Evolutionary conservation across 2,329 filamentous ascomycete genomes (phyloP), one percentile per base, ranked within the genome.

Genomic region (Calonectria pseudoreteaudii): DNA sequence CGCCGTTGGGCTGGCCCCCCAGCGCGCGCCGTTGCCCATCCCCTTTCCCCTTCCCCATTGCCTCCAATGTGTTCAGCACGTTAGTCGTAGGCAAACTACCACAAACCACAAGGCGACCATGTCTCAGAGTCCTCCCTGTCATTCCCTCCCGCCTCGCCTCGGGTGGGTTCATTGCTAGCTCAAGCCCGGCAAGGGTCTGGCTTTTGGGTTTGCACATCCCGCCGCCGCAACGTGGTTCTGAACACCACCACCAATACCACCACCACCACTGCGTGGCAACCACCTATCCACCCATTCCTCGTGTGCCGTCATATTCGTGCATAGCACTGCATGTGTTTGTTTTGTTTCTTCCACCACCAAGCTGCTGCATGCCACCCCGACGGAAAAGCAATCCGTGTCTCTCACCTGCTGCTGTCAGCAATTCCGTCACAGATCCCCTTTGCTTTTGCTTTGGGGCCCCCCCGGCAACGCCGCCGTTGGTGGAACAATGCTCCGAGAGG

Each of bases 151-250:
- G 56, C 23, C 67, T 70, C 56, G 67, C 56, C 56, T 44, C 56
- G 44, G 56, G 56, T 47, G 56, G 53, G 49, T 49, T 44, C 56
- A 13, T 28, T 41, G 34, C 58, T 70, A 70, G 68, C 68, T 23
- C 56, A 28, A n/a, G 53, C 28, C 34, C 44, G 10, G n/a, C 58
- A 38, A 53, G 68, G 56, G 68, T 44, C 68, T 53, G 47, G 49
- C 68, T 53, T 64, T 70, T 70, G 68, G 36, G 56, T 65, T 70
- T 64, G 31, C 34, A 44, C 47, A 44, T 70, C 58, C 58, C 68
- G 58, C 58, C 68, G 56, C 68, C 58, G 56, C 56, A 62, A 62
- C 56, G 56, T 62, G 56, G 56, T 62, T 62, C 56, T 62, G 34
- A 62, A 62, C 56, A 62, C 56, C 34, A 60, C 34, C 34, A 60